Evolutionary conservation across 1,284 basidiomycete species (phyloP).

Genomic region (Bondarzewia mesenterica): DNA sequence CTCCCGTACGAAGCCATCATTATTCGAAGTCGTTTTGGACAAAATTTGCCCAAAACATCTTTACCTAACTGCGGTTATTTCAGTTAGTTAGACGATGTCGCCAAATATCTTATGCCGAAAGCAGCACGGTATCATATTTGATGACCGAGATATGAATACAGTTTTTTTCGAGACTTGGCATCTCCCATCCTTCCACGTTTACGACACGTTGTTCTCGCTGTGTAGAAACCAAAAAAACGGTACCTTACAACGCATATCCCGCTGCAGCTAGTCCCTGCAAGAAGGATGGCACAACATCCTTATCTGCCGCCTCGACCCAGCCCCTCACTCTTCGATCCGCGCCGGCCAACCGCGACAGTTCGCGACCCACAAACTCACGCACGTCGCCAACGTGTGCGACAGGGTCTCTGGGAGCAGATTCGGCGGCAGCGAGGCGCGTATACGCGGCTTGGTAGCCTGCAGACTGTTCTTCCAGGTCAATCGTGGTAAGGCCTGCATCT

Average conservation of each 20-base stretch:
- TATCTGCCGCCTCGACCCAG: slow-evolving; percentile 29
- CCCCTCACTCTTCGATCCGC: slow-evolving; percentile 26
- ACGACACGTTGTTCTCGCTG: no score
- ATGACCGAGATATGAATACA: no score
- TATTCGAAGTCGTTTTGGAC: no score
- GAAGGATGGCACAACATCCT: slow-evolving; percentile 30
- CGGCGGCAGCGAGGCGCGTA: slow-evolving; percentile 82
- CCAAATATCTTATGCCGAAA: no score
- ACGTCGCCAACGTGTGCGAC: slow-evolving; percentile 55
- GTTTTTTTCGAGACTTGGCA: no score
- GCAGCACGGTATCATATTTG: no score
- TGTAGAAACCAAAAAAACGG: no score
- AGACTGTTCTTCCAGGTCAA: slow-evolving; percentile 86
- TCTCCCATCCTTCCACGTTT: no score
- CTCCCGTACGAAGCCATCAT: no score
- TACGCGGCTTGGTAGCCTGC: slow-evolving; percentile 92
- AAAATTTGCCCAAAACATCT: no score
- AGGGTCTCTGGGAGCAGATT: slow-evolving; percentile 44
- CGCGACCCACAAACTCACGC: slow-evolving; percentile 40
- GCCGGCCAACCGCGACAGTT: slow-evolving; percentile 26
- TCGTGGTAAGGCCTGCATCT: slow-evolving; percentile 58
- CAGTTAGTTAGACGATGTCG: no score
- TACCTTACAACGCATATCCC: slow-evolving; percentile 24
- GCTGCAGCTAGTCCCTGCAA: slow-evolving; percentile 32
- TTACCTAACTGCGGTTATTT: no score